Conservation (phyloP, 176 grass and related monocot genomes). For the Microstegium vimineum region DNA sequence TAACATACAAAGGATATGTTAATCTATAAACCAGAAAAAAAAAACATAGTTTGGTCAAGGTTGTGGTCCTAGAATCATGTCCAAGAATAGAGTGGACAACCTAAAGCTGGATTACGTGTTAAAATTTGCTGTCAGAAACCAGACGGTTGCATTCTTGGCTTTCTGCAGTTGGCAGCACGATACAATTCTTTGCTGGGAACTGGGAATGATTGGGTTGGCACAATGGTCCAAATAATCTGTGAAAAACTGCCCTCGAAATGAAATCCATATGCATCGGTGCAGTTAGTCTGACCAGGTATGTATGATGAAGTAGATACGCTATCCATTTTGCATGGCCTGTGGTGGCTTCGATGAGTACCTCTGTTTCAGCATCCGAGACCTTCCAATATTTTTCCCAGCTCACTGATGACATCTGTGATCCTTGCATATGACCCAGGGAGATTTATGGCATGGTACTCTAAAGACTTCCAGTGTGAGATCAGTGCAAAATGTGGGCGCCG, state of each 20-base stretch:
- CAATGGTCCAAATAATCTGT: background rate
- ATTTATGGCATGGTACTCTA: constrained; percentile 86
- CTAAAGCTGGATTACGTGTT: background rate
- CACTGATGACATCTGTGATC: constrained; percentile 34
- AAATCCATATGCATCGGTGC: background rate
- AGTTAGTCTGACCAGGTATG: background rate
- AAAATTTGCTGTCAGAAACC: background rate
- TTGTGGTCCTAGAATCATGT: background rate
- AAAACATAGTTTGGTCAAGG: background rate
- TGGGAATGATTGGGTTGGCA: background rate
- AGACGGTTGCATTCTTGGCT: background rate
- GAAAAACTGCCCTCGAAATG: background rate
- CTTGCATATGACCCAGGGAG: constrained; percentile 60
- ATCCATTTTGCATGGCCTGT: background rate
- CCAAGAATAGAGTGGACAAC: background rate
- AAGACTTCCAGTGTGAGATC: constrained; percentile 87
- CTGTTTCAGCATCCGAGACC: constrained; percentile 65
- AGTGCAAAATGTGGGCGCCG: constrained; percentile 72
- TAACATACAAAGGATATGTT: background rate
- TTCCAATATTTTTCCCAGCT: constrained; percentile 62
- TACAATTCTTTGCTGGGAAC: background rate
- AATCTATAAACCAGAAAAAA: background rate
- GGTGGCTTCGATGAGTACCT: background rate
- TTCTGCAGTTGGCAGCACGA: background rate
- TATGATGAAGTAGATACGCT: background rate